Evolutionary conservation across 2,329 filamentous ascomycete genomes (phyloP), one percentile per base, ranked within the genome.

Genomic region (Periconia macrospinosa): DNA sequence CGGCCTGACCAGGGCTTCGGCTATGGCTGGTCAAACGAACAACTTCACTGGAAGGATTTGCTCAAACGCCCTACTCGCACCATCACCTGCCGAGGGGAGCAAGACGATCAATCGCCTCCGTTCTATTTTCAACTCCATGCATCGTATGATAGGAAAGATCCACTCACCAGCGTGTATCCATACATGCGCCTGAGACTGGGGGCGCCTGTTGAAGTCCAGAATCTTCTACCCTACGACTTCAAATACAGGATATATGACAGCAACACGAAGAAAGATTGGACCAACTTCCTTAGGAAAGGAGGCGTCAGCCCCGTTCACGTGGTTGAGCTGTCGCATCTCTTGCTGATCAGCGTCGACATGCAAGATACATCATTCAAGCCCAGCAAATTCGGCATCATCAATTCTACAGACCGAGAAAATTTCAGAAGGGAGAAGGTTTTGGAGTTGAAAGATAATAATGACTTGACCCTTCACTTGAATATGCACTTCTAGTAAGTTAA

Each of bases 221-320:
- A 99, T 61, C 78, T 99, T 42, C 78, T 99, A 37, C 94, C 94
- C 0, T 97, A 94, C 69, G 94, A 99, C 75, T 99, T 99, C 85
- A 97, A 99, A 75, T 99, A 99, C 73, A 87, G 93, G 51, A 97
- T 99, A 51, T 99, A 97, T 69, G 94, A 99, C 78, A 97, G 95
- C 78, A 95, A 96, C 72, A 97, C 92, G 0, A 95, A 93, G 80
- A 96, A 95, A 71, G 94, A 99, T 71, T 99, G 94, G 94, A 95
- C 91, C 5, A 99, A 99, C 72, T 99, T 99, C 77, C 78, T 99
- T 45, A 86, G 94, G 53, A 97, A 97, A 74, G 94, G 95, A 23
- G 95, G 95, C 14, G 88, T 97, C 52, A 99, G 94, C 71, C 95
- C 95, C 0, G 92, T 99, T 0, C 94, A 99, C 70, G 92, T 97